Conservation (phyloP, 768 basidiomycete genomes). For the Suillus clintonianus region DNA sequence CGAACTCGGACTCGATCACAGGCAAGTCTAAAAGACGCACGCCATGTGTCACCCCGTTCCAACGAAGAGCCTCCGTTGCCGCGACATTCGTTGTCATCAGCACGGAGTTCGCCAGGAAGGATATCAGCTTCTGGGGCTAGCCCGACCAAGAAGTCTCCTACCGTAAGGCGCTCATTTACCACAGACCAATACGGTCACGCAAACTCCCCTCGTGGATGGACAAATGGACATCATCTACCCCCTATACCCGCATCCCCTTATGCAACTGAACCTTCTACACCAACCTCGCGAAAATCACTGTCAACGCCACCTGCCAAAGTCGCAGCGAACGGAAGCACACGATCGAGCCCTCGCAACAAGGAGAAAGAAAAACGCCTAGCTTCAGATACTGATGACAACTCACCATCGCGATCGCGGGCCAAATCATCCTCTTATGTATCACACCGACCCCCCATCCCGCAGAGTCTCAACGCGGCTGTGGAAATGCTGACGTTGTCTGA, state of each 20-base stretch:
- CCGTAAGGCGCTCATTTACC: conserved; percentile 33
- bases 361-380: conserved; percentile 36
- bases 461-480: conserved; percentile 72
- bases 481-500: conserved; percentile 53
- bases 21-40: conserved; percentile 36
- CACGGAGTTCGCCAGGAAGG: conserved; percentile 34
- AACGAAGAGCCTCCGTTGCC: conserved; percentile 24
- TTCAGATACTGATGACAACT: conserved; percentile 38
- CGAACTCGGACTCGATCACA: conserved; percentile 33
- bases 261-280: conserved; percentile 58
- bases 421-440: conserved; percentile 60
- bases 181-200: conserved; percentile 29
- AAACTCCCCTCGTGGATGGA: conserved; percentile 32
- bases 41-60: conserved; percentile 32
- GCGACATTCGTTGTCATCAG: conserved; percentile 35
- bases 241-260: conserved; percentile 74
- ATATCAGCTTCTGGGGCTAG: conserved; percentile 21
- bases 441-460: conserved; percentile 57
- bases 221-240: conserved; percentile 49
- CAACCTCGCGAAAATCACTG: conserved; percentile 53
- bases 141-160: conserved; percentile 30
- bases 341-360: conserved; percentile 23
- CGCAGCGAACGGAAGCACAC: conserved; percentile 21
- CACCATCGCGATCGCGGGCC: conserved; percentile 47
- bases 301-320: conserved; percentile 35